Evolutionary conservation across 768 basidiomycete genomes (phyloP).

Genomic region (Mycena olivaceomarginata): DNA sequence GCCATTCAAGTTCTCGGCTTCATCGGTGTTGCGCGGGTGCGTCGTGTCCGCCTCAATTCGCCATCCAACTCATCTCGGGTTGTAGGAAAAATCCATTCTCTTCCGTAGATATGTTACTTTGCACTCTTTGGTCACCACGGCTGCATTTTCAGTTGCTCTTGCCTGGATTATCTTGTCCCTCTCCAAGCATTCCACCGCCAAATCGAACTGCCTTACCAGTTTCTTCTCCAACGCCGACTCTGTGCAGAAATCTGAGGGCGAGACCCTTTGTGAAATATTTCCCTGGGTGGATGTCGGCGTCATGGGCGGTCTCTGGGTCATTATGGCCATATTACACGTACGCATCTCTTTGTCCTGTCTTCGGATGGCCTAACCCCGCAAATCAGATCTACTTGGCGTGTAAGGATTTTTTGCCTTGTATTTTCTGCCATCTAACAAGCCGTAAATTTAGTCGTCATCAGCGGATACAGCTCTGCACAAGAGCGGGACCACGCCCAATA

Average conservation of each 20-base stretch:
- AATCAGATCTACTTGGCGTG: constrained; percentile 57
- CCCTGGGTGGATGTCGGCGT: constrained; percentile 95
- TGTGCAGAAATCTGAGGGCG: constrained; percentile 68
- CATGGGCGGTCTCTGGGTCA: constrained; percentile 92
- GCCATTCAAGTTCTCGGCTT: constrained; percentile 90
- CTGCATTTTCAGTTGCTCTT: constrained; percentile 85
- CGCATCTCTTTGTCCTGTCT: constrained; percentile 47
- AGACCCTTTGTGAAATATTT: constrained; percentile 91
- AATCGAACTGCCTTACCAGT: constrained; percentile 75
- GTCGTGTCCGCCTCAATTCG: constrained; percentile 43
- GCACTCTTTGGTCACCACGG: constrained; percentile 72
- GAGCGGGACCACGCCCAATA: constrained; percentile 89
- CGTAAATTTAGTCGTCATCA: constrained; percentile 53
- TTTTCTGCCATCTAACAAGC: background rate
- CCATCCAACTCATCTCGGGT: constrained; percentile 6
- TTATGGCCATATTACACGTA: constrained; percentile 88
- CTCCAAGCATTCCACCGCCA: constrained; percentile 82
- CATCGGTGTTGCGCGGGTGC: constrained; percentile 86
- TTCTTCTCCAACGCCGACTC: constrained; percentile 69
- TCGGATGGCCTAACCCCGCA: constrained; percentile 34
- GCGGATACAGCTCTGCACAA: constrained; percentile 83
- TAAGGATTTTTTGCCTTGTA: constrained; percentile 4
- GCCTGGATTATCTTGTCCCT: constrained; percentile 91
- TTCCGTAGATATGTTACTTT: constrained; percentile 84
- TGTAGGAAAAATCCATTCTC: constrained; percentile 79